Conservation (phyloP, 2,329 filamentous ascomycete genomes). For the Aspergillus uvarum region DNA sequence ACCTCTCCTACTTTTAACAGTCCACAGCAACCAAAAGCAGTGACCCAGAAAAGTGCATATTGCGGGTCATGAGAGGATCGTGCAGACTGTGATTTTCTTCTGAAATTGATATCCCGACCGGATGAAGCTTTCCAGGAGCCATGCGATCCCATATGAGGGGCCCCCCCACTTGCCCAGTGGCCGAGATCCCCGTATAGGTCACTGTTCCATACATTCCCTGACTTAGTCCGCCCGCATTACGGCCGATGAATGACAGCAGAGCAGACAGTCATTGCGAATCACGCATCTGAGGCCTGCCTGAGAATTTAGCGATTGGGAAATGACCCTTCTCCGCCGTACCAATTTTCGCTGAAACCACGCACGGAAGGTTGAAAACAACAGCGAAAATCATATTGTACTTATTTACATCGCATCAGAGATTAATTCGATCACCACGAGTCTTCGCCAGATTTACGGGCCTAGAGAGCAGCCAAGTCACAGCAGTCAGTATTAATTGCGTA, state of each 20-base stretch:
- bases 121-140: too few relatives aligned
- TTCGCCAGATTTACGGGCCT: constrained; percentile 43
- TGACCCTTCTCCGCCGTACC: constrained; percentile 11
- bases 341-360: constrained; percentile 7
- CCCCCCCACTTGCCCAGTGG: not conserved
- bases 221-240: not conserved
- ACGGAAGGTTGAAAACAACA: constrained; percentile 32
- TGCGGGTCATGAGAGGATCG: too few relatives aligned
- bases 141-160: not conserved
- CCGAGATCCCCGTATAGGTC: not conserved
- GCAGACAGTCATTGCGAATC: not conserved
- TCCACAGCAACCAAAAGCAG: too few relatives aligned
- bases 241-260: not conserved
- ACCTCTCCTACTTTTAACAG: too few relatives aligned
- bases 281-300: not conserved
- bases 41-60: too few relatives aligned
- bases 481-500: constrained; percentile 13
- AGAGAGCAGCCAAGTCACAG: not conserved
- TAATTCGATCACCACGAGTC: constrained; percentile 37
- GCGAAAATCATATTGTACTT: constrained; percentile 40
- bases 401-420: constrained; percentile 37
- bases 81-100: too few relatives aligned
- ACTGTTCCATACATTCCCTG: not conserved
- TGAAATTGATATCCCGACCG: too few relatives aligned
- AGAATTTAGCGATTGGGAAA: not conserved